Percentiles rank a stretch among this genome's conserved stretches.
Evolutionary conservation across 352 stramenopile species (phyloP).

Genomic region (Phytophthora macrochlamydospora): DNA sequence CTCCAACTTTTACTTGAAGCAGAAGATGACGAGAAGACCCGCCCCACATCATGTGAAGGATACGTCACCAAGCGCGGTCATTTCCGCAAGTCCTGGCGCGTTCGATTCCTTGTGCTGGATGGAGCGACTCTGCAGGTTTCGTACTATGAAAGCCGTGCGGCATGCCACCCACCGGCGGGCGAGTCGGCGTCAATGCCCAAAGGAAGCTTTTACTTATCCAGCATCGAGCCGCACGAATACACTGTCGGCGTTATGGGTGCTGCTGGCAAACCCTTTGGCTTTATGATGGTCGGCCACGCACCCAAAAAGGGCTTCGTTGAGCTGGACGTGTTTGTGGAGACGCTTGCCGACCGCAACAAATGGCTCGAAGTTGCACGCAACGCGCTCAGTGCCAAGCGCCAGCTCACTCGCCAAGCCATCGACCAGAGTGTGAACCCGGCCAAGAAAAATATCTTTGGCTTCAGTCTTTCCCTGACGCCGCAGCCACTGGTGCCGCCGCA

Average conservation of each 20-base stretch:
- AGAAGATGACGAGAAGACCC: slow-evolving; percentile 40
- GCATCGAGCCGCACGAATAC: slow-evolving; percentile 82
- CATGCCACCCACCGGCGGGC: slow-evolving; percentile 30
- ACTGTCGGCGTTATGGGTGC: slow-evolving; percentile 67
- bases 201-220: slow-evolving; percentile 78
- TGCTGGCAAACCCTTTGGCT: slow-evolving; percentile 79
- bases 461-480: slow-evolving; percentile 34
- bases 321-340: slow-evolving; percentile 81
- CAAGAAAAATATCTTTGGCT: slow-evolving; percentile 66
- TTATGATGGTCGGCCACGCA: slow-evolving; percentile 86
- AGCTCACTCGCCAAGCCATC: slow-evolving; percentile 42
- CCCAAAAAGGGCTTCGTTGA: slow-evolving; percentile 78
- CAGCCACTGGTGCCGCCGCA: slow-evolving; percentile 44
- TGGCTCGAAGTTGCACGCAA: slow-evolving; percentile 85
- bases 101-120: slow-evolving; percentile 80
- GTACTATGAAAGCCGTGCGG: slow-evolving; percentile 81
- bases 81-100: slow-evolving; percentile 85
- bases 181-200: slow-evolving; percentile 41
- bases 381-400: slow-evolving; percentile 58
- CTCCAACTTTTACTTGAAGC: slow-evolving; percentile 33
- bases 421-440: slow-evolving; percentile 38
- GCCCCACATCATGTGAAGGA: slow-evolving; percentile 79
- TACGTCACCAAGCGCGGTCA: slow-evolving; percentile 89
- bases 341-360: slow-evolving; percentile 64
- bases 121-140: slow-evolving; percentile 66